Evolutionary conservation across 2,329 filamentous ascomycete genomes (phyloP).

Genomic region (Pyrenochaeta sp.): DNA sequence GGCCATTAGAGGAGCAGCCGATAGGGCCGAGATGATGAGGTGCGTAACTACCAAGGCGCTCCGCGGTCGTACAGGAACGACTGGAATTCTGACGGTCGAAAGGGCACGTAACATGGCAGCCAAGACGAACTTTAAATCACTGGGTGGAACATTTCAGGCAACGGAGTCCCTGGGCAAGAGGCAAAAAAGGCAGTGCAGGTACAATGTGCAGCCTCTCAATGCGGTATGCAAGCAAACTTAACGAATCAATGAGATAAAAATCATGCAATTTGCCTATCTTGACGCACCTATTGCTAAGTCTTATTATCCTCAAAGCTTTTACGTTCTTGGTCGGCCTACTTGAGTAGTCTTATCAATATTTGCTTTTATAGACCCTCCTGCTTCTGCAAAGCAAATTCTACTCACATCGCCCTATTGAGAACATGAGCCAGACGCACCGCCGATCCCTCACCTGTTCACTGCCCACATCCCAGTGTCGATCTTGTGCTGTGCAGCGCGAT

Average conservation of each 20-base stretch:
- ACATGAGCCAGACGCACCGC: no score
- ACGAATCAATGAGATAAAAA: constrained; percentile 1
- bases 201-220: constrained; percentile 6
- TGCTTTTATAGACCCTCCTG: constrained; percentile 4
- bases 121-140: neutral
- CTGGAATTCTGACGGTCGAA: neutral
- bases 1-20: constrained; percentile 13
- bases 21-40: constrained; percentile 11
- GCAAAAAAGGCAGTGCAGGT: constrained; percentile 4
- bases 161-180: constrained; percentile 1
- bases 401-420: no score
- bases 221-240: constrained; percentile 8
- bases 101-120: neutral
- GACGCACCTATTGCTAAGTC: neutral
- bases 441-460: neutral
- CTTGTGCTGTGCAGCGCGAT: neutral
- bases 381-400: no score
- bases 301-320: constrained; percentile 1
- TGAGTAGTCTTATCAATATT: constrained; percentile 4
- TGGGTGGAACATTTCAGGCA: neutral
- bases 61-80: constrained; percentile 9
- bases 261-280: constrained; percentile 8
- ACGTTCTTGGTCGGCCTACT: constrained; percentile 1
- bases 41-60: constrained; percentile 15
- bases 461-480: constrained; percentile 2